Evolutionary conservation across 192 early-diverging fungal species (phyloP), one percentile per base, ranked within the genome.

Genomic region (Radiomyces spectabilis): DNA sequence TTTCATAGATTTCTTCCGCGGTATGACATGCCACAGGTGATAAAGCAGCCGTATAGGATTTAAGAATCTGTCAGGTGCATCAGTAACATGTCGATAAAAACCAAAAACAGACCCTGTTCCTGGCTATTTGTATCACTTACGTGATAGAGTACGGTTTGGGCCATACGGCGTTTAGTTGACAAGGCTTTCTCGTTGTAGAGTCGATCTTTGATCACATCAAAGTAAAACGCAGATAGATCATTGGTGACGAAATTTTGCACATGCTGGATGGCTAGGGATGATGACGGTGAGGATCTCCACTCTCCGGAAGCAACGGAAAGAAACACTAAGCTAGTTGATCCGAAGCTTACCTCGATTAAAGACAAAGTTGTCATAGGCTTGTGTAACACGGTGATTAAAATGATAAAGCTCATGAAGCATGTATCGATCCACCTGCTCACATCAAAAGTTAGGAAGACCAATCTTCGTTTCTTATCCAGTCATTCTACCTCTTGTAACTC

Each of bases 121-220:
- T 49, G 5, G 31, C 21, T 10, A 33, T 38, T 30, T 2, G 9
- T 19, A 40, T 19, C 8, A 49, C 68, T 41, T 66, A 76, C 77
- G 41, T 85, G 74, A 53, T 75, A 82, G 15, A 88, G 60, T 15
- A 79, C 80, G 0, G 82, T 78, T 55, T 86, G 85, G 30, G 80
- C 76, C 15, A 75, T 81, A n/a, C 74, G 71, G 44, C 88, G 76
- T 33, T 67, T 46, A 0, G 55, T 16, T 7, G 32, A 75, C 64
- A 18, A 58, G 16, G 52, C 26, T 18, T 61, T 40, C 39, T 82
- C 74, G 19, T 80, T 82, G 40, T 91, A 91, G 3, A 91, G 70
- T 27, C 82, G 71, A 55, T 91, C 88, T 65, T 91, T 91, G 63
- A 85, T 77, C 3, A 85, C 72, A 45, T 91, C 86, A 76, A 88